Conservation (phyloP, 202 grass and related monocot genomes). For the Eragrostis tef region DNA sequence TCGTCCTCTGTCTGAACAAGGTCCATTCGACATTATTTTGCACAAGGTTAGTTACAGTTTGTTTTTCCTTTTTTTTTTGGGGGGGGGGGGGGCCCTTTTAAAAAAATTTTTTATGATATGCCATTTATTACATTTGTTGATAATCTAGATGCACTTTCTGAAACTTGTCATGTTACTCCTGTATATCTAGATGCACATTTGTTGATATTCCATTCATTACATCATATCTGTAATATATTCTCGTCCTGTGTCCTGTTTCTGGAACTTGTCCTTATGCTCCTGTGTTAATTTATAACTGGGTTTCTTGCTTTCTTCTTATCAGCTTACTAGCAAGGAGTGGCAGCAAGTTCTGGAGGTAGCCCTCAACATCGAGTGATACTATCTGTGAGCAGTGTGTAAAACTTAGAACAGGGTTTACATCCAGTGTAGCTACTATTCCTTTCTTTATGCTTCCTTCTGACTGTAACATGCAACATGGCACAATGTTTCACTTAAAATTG, state of each 20-base stretch:
- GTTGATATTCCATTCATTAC: conserved; percentile 22
- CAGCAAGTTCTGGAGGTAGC: conserved; percentile 71
- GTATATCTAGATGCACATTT: too few relatives aligned
- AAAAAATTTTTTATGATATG: too few relatives aligned
- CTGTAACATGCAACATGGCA: neutral
- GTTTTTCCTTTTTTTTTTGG: too few relatives aligned
- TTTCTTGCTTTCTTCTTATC: conserved; percentile 15
- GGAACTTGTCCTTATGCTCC: neutral
- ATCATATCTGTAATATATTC: neutral
- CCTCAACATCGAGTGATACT: conserved; percentile 15
- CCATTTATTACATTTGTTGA: too few relatives aligned
- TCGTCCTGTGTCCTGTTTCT: neutral
- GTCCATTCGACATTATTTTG: conserved; percentile 83
- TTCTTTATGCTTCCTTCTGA: neutral
- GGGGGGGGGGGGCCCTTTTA: too few relatives aligned
- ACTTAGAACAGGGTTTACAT: conserved; percentile 1
- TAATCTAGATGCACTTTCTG: too few relatives aligned
- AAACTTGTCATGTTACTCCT: too few relatives aligned
- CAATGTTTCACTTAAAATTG: conserved; percentile 14
- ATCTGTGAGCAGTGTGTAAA: conserved; percentile 5
- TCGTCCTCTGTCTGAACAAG: conserved; percentile 70
- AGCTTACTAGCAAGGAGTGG: conserved; percentile 69
- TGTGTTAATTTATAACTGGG: conserved; percentile 9
- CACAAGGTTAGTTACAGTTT: conserved; percentile 68
- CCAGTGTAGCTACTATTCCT: conserved; percentile 11